Base-by-base conservation (phyloP, 148 eudicot genomes). In the Vaccinium darrowii region DNA sequence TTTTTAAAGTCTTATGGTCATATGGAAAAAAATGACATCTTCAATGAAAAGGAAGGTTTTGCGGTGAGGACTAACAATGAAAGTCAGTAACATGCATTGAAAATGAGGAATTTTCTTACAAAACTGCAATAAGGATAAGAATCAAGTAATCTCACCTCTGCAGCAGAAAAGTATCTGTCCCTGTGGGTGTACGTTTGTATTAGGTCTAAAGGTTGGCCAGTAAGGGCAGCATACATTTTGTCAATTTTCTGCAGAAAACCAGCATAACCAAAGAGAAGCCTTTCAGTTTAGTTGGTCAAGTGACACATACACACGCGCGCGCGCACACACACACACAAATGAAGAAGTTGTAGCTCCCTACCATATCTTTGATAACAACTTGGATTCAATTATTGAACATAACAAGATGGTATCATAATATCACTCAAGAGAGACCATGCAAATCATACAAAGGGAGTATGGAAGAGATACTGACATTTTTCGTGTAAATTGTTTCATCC, bases 181-280 rank as follows among this genome's bases (percentile, higher is more conserved):
- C 95, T 92, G 54, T 93, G 95, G 13, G 96, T 94, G 90, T 91
- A 92, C 30, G 88, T 89, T 85, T 96, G 94, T 83, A 96, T 92
- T 87, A 86, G 92, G 86, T 96, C 98, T 67, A 94, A 83, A 47
- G 94, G 58, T 90, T 94, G 98, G 81, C 98, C 96, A 62, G 98
- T 96, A 79, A 96, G 94, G 43, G 95, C 92, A 85, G 93, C 86
- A 89, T 90, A 92, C 98, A 96, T 94, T 82, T 89, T 79, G 89
- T 94, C 98, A 82, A 96, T 85, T 96, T 96, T 96, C 98, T 96
- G 95, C 85, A 91, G 76, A 49, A 82, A 71, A 50, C 19, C 14
- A 72, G 21, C 8, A 49, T 23, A 27, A 58, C 62, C 25, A 23
- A 25, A 16, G 23, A 39, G 52, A 36, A 74, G 78, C 78, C 78